Conservation (phyloP, 306 rosid genomes). For the Myrica gale region DNA sequence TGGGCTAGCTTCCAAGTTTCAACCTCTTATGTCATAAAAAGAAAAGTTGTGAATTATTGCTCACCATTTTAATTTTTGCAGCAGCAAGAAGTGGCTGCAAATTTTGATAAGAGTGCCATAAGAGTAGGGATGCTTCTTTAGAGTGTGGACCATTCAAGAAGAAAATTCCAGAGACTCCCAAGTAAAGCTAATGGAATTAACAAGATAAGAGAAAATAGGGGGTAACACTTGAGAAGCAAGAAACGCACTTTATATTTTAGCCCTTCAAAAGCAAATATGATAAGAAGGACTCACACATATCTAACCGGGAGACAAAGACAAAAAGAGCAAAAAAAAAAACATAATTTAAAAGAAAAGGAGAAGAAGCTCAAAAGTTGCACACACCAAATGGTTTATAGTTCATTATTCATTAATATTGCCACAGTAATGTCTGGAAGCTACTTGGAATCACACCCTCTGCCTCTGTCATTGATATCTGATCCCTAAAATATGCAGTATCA, state of each 20-base stretch:
- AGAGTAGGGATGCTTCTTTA: no score
- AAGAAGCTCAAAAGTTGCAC: neutral
- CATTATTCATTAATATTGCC: slow-evolving; percentile 41
- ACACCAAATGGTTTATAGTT: neutral
- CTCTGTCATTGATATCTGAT: slow-evolving; percentile 43
- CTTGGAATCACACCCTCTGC: slow-evolving; percentile 35
- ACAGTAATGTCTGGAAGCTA: slow-evolving; percentile 41
- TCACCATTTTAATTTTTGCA: no score
- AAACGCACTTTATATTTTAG: slow-evolving; percentile 25
- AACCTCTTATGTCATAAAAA: neutral
- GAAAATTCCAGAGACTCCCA: neutral
- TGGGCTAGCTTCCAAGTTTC: neutral
- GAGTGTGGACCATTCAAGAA: neutral
- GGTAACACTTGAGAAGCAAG: slow-evolving; percentile 30
- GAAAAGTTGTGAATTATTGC: neutral
- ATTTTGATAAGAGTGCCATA: no score
- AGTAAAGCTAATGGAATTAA: no score
- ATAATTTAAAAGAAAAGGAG: neutral
- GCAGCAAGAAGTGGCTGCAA: no score
- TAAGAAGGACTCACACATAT: slow-evolving; percentile 20
- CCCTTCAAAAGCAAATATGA: slow-evolving; percentile 27
- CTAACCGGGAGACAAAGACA: neutral
- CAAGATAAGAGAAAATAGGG: neutral
- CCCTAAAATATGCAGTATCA: slow-evolving; percentile 35
- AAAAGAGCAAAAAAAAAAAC: neutral